Percentiles rank a stretch among this genome's conserved stretches.
Conservation (phyloP, 805 yeast species). For the Maudiozyma barnettii region DNA sequence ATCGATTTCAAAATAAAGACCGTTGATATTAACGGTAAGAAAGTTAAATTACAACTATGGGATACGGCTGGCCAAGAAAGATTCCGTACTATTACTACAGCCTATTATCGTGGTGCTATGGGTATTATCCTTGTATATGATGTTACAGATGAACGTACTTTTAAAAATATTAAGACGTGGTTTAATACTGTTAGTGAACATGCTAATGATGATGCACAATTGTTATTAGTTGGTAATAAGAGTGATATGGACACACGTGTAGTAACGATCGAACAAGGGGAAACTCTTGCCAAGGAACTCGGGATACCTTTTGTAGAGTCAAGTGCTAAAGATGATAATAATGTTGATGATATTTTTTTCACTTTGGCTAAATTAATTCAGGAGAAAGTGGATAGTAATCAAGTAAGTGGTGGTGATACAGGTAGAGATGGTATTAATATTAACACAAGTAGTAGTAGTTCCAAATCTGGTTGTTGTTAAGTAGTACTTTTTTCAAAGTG, state of each 20-base stretch:
- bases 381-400: conserved; percentile 51
- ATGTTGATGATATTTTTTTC: conserved; percentile 84
- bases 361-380: conserved; percentile 78
- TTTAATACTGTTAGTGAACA: conserved; percentile 90
- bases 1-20: conserved; percentile 96
- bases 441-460: conserved; percentile 26
- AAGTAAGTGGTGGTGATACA: conserved; percentile 35
- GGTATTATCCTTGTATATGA: conserved; percentile 77
- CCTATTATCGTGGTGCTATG: conserved; percentile 83
- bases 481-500: no score
- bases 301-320: conserved; percentile 91
- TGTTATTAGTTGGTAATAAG: conserved; percentile 90
- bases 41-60: conserved; percentile 91
- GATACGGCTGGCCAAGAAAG: conserved; percentile 95
- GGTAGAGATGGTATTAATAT: conserved; percentile 40
- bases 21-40: conserved; percentile 82
- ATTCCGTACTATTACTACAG: conserved; percentile 88
- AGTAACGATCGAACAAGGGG: conserved; percentile 84
- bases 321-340: conserved; percentile 84
- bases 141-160: conserved; percentile 81
- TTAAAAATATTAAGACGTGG: conserved; percentile 90
- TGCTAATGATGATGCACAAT: conserved; percentile 93
- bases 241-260: conserved; percentile 83
- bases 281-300: conserved; percentile 72
- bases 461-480: conserved; percentile 41